phyloP scores from a whole-genome alignment of 108 stramenopile genomes.

The Skeletonema potamos region DNA sequence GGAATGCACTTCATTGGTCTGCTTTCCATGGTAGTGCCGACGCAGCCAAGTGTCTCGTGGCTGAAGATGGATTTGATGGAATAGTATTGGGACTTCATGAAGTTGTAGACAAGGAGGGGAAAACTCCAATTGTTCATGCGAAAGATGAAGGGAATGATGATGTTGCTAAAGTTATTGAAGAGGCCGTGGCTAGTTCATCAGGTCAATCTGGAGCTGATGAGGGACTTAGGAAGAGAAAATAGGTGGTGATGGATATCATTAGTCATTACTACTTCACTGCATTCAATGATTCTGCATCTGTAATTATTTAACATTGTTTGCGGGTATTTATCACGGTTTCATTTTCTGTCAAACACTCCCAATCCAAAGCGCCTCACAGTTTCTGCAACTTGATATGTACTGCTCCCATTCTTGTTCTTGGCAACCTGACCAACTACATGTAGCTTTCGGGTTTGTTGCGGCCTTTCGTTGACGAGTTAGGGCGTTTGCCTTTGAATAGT shows the following conservation, averaged over 20 bases:
- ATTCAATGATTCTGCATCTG: not conserved
- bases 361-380: conserved; percentile 64
- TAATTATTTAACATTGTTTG: not conserved
- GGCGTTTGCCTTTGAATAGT: conserved; percentile 32
- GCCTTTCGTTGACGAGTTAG: conserved; percentile 40
- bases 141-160: conserved; percentile 73
- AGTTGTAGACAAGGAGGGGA: conserved; percentile 86
- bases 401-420: conserved; percentile 51
- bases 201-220: conserved; percentile 13
- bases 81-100: conserved; percentile 44
- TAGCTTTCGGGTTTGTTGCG: conserved; percentile 51
- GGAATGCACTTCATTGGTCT: conserved; percentile 88
- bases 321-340: not conserved
- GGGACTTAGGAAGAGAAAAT: conserved; percentile 47
- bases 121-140: conserved; percentile 69
- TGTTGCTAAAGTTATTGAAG: conserved; percentile 68
- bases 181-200: conserved; percentile 9
- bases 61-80: conserved; percentile 37
- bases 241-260: not conserved
- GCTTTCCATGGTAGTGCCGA: conserved; percentile 80
- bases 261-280: not conserved
- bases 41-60: conserved; percentile 63
- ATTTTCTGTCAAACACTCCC: not conserved
- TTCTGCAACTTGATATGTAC: conserved; percentile 33
- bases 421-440: conserved; percentile 54